Evolutionary conservation across 106 monocot genomes (phyloP), one percentile per base, ranked within the genome.

Genomic region (Gastrodia elata): DNA sequence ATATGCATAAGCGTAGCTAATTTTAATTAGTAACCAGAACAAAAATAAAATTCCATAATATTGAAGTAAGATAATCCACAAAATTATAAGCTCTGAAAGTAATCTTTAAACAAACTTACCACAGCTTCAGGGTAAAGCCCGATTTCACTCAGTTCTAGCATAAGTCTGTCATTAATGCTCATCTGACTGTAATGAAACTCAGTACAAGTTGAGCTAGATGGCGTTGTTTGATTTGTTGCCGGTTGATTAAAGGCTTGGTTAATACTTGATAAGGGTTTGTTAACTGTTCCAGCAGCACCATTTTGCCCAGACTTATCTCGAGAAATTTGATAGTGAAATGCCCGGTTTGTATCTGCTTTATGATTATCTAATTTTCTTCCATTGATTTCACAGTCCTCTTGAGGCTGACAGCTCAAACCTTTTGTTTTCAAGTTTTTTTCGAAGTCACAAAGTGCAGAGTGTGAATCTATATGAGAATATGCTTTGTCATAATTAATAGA

Each of bases 141-240:
- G 73, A 90, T 82, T 82, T 83, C 86, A 80, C 77, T 81, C 55
- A 90, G 84, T 73, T 90, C 89, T 22, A 87, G 71, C 28, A 90
- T 72, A 70, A 90, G 82, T 61, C 86, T 79, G 43, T 86, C 84
- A 71, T 70, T 48, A 25, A 90, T 77, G 70, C 75, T 58, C 89
- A 86, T 80, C 71, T 86, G 77, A 68, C 57, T 77, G 65, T 90
- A 90, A 22, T 81, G 83, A 67, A 77, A 76, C 30, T 81, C 76
- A 34, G 81, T 44, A 71, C 75, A 81, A 9, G 26, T 35, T 65
- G 74, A 71, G 70, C 30, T 39, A 8, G 37, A 30, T 38, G 48
- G 11, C 2, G 37, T 26, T 7, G 59, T 2, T 38, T 65, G 42
- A 24, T 42, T 68, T 56, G 79, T 40, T 55, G 72, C 71, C 39